Base-by-base conservation (phyloP, 306 rosid genomes). In the Purshia tridentata region DNA sequence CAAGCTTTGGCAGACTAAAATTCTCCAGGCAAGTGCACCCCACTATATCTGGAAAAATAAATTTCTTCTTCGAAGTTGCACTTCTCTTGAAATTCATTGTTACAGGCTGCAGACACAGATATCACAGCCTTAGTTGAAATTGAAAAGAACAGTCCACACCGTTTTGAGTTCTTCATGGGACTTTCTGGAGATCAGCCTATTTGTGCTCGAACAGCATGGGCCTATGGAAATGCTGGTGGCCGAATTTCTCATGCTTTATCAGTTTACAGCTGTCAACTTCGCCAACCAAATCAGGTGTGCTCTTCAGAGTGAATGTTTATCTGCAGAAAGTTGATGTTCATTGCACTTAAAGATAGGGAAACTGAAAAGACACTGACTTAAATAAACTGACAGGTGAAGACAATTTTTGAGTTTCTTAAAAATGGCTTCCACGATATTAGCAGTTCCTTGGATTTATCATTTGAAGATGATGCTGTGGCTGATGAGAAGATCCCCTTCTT, bases 121-220 rank as follows among this genome's bases (percentile, higher is more conserved):
- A 94, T 94, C 76, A 82, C 89, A 69, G 96, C 99, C 72, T 86
- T 94, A 70, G 99, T 94, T 81, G 97, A 94, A 81, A 94, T 94
- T 78, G 99, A 94, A 83, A 94, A 94, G 85, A 94, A 86, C 80
- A 94, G 97, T 73, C 99, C 96, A 2, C 99, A 94, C 72, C 97
- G 99, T 59, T 94, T 94, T 78, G 99, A 94, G 90, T 94, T 94
- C 86, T 94, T 94, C 77, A 94, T 94, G 99, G 98, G 99, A 73
- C 92, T 91, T 72, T 81, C 96, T 82, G 99, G 92, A 59, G 99
- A 94, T 82, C 99, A 87, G 81, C 91, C 96, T 72, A 85, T 94
- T 64, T 94, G 99, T 81, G 99, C 99, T 50, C 88, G 99, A 35
- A 88, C 99, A 76, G 99, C 99, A 14, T 91, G 90, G 95, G 97